A percentile compares a stretch with the other conserved stretches of the same genome.
These are phyloP conservation scores for Calonectria pseudoturangicola DNA, from an alignment of 2,329 filamentous ascomycete genomes.

Conservation along the genomic window DNA sequence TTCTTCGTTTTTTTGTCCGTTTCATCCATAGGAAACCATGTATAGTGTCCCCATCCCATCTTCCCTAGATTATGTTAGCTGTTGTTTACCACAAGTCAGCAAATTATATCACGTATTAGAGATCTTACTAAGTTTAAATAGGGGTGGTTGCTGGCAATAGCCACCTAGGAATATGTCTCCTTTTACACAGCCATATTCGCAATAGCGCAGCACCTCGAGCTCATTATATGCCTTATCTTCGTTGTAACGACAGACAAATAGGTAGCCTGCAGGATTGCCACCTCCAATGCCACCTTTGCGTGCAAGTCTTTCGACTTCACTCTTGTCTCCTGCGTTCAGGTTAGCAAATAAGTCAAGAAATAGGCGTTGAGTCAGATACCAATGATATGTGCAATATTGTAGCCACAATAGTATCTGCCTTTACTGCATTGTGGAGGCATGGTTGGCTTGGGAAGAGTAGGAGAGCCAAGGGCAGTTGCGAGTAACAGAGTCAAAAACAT, in stretches of 20 bases:
- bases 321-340: not conserved
- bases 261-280: not conserved
- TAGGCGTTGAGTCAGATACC: not conserved
- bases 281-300: constrained; percentile 6
- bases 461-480: not conserved
- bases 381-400: not conserved
- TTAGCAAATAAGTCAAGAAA: not conserved
- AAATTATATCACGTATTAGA: not conserved
- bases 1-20: not conserved
- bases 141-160: constrained; percentile 8
- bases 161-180: not conserved
- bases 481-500: not conserved
- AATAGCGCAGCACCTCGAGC: constrained; percentile 2
- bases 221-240: not conserved
- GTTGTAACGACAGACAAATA: not conserved
- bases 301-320: not conserved
- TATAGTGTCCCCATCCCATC: rapidly evolving
- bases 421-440: not conserved
- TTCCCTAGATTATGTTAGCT: not conserved
- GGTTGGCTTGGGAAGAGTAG: not conserved
- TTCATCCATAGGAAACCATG: not conserved
- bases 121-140: not conserved
- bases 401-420: constrained; percentile 7
- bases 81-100: not conserved
- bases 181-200: constrained; percentile 5